These are phyloP conservation scores for Neurospora sp. DNA, from an alignment of 495 filamentous ascomycete species.

Conservation along the genomic window DNA sequence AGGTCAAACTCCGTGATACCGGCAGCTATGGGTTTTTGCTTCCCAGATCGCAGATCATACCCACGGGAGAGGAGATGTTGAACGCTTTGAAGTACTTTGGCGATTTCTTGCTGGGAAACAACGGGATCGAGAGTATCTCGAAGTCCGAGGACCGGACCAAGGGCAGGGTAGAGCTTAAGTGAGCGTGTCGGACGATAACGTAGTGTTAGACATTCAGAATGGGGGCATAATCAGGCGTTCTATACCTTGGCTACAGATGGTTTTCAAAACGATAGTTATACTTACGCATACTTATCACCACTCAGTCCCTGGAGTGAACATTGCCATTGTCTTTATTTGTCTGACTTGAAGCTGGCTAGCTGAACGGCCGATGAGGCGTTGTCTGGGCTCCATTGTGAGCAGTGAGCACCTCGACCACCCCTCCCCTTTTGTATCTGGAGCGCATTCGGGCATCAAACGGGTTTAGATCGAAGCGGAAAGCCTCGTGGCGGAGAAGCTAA, in stretches of 20 bases:
- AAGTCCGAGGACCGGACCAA: background rate
- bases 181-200: conserved; percentile 9
- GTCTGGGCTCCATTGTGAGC: background rate
- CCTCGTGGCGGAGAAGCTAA: background rate
- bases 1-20: conserved; percentile 90
- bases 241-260: background rate
- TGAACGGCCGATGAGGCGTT: background rate
- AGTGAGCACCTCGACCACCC: background rate
- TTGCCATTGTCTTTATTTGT: background rate
- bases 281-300: background rate
- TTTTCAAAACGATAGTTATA: background rate
- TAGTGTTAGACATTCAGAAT: conserved; percentile 6
- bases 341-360: background rate
- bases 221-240: background rate
- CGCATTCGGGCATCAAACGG: background rate
- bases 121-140: conserved; percentile 41
- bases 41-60: conserved; percentile 77
- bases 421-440: background rate
- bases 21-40: conserved; percentile 90
- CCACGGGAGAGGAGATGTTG: conserved; percentile 79
- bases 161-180: conserved; percentile 4
- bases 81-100: conserved; percentile 74
- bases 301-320: background rate
- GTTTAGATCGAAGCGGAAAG: background rate
- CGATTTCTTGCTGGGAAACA: conserved; percentile 59